Conservation (phyloP, 2,329 filamentous ascomycete species). For the Penicillium sp. region DNA sequence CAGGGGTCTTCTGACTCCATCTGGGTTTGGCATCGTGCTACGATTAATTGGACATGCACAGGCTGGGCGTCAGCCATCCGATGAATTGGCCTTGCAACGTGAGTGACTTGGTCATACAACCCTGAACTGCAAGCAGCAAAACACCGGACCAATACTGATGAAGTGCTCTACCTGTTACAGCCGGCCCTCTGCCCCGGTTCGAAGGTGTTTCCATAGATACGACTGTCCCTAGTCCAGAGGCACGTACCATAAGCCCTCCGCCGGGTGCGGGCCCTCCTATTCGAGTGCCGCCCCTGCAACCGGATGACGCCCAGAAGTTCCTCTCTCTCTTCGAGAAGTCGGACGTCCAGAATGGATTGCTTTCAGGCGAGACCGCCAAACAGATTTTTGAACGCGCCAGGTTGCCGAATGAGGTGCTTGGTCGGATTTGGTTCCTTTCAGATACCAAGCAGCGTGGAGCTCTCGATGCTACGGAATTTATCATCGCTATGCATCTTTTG, state of each 20-base stretch:
- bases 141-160: slow-evolving; percentile 3
- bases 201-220: slow-evolving; percentile 61
- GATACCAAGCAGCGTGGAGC: slow-evolving; percentile 90
- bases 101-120: slow-evolving; percentile 23
- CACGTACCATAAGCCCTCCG: slow-evolving; percentile 41
- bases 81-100: slow-evolving; percentile 77
- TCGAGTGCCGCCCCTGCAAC: slow-evolving; percentile 79
- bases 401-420: slow-evolving; percentile 81
- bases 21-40: slow-evolving; percentile 88
- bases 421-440: slow-evolving; percentile 92
- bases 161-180: slow-evolving; percentile 26
- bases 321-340: slow-evolving; percentile 86
- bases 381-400: slow-evolving; percentile 92
- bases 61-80: slow-evolving; percentile 72
- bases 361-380: slow-evolving; percentile 80
- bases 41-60: slow-evolving; percentile 95
- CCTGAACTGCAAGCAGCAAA: neutral
- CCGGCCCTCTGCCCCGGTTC: slow-evolving; percentile 85
- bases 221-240: slow-evolving; percentile 48
- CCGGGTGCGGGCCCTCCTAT: slow-evolving; percentile 58
- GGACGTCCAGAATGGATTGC: slow-evolving; percentile 66
- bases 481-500: slow-evolving; percentile 96
- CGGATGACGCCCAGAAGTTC: slow-evolving; percentile 88
- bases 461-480: slow-evolving; percentile 83
- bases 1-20: slow-evolving; percentile 82